phyloP scores from a whole-genome alignment of 495 filamentous ascomycete species.

The Penicillium salamii region DNA sequence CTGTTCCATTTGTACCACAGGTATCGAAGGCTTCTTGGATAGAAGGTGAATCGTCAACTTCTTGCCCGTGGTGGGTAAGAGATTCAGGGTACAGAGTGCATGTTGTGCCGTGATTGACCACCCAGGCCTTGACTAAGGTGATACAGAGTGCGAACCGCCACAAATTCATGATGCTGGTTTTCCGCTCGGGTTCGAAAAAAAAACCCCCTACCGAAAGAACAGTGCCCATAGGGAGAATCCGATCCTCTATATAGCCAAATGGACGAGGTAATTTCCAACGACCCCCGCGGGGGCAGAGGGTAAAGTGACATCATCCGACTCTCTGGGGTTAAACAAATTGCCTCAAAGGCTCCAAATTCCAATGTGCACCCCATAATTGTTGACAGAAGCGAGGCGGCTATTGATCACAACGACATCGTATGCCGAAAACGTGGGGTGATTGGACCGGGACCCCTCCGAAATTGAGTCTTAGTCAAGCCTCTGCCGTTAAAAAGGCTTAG shows the following conservation, averaged over 20 bases:
- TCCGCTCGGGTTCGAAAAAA: background rate
- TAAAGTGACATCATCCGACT: conserved; percentile 3
- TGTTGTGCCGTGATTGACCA: conserved; percentile 19
- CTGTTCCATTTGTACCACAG: conserved; percentile 38
- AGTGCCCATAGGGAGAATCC: background rate
- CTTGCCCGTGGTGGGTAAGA: conserved; percentile 10
- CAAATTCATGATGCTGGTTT: conserved; percentile 2
- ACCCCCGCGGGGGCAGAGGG: conserved; percentile 1
- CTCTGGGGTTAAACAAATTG: conserved; percentile 5
- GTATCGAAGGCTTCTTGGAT: conserved; percentile 40
- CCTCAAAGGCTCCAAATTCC: too few relatives aligned
- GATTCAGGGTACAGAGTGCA: conserved; percentile 17
- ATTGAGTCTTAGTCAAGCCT: background rate
- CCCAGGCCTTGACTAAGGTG: conserved; percentile 14
- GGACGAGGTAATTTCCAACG: background rate
- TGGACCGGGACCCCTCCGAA: background rate
- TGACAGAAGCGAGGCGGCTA: background rate
- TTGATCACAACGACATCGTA: conserved; percentile 2
- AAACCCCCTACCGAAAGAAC: background rate
- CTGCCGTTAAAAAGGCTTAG: too few relatives aligned
- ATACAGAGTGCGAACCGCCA: conserved; percentile 9
- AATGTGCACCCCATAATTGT: too few relatives aligned
- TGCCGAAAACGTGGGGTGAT: background rate
- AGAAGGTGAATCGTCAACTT: conserved; percentile 37
- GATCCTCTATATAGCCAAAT: background rate